phyloP scores from a whole-genome alignment of 2,329 filamentous ascomycete species.

The Diaporthe velutina region DNA sequence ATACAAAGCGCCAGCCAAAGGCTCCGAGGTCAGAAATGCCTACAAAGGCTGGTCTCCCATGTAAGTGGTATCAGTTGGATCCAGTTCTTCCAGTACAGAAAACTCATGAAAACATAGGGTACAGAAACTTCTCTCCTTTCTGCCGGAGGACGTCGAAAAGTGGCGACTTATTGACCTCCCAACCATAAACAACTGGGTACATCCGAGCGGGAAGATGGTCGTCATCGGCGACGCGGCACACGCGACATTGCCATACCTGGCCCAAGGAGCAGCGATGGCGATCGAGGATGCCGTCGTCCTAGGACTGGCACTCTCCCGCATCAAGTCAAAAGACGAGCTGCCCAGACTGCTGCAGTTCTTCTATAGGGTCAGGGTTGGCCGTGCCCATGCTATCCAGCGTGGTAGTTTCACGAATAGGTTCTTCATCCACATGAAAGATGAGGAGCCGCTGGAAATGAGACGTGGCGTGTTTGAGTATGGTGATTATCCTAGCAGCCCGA shows the following conservation, averaged over 20 bases:
- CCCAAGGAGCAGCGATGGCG: conserved; percentile 43
- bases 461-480: conserved; percentile 31
- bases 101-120: not conserved
- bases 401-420: conserved; percentile 38
- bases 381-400: conserved; percentile 36
- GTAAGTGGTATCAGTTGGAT: not conserved
- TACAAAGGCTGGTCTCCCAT: conserved; percentile 37
- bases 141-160: conserved; percentile 36
- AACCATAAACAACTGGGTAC: conserved; percentile 35
- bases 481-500: conserved; percentile 38
- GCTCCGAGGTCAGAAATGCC: conserved; percentile 33
- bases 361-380: conserved; percentile 31
- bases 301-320: conserved; percentile 28
- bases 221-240: conserved; percentile 64
- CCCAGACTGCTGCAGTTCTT: conserved; percentile 33
- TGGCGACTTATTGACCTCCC: conserved; percentile 37
- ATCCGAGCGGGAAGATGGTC: conserved; percentile 50
- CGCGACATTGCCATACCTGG: conserved; percentile 48
- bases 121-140: conserved; percentile 34
- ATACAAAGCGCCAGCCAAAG: conserved; percentile 33
- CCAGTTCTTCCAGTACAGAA: not conserved
- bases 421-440: conserved; percentile 38
- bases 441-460: conserved; percentile 35
- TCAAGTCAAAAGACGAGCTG: conserved; percentile 1
- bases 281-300: conserved; percentile 45